Base-by-base conservation (phyloP, 768 basidiomycete genomes). In the Rhodotorula sphaerocarpa region DNA sequence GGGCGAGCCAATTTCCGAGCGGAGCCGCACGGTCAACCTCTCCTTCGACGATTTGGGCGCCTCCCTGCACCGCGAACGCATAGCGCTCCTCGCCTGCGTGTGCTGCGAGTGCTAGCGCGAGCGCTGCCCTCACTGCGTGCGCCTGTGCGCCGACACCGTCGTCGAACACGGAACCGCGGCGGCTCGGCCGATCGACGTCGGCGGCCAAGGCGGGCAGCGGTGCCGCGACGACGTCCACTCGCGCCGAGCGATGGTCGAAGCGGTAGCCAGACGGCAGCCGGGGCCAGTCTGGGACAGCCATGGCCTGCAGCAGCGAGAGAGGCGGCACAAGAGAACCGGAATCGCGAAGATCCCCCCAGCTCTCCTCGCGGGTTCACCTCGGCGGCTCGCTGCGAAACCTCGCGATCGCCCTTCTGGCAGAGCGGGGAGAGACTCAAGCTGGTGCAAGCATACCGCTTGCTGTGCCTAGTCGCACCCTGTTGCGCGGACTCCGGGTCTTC, bases 21-120 rank as follows among this genome's bases (percentile, higher is more conserved):
- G 25, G 39, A 5, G 50, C 34, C 1, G 12, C 11, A 1, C 7
- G 34, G 3, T 46, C 43, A 20, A 63, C 7, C 23, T 63, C 62
- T 16, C 62, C 66, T 36, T 64, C 46, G 3, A 59, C 48, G 3
- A 55, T 25, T n/a, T n/a, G n/a, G 14, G 6, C 10, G 18, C 41
- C 33, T 1, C 23, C 33, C 4, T 42, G 46, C 12, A 58, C 43
- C 0, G n/a, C 54, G 27, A 68, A 9, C 0, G 52, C 47, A 42
- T 57, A 68, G 31, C 63, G 63, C 15, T 59, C 53, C 44, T 65
- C 63, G 5, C 63, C 63, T 6, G 63, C 47, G 31, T 65, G 63
- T 2, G 57, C 57, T 15, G 53, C 63, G 3, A 54, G 53, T 5
- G 48, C 53, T 12, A 64, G 52, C 1, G 57, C 63, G 3, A 43